Conservation (phyloP, 2,329 filamentous ascomycete genomes). For the Fusarium sulawesiense region DNA sequence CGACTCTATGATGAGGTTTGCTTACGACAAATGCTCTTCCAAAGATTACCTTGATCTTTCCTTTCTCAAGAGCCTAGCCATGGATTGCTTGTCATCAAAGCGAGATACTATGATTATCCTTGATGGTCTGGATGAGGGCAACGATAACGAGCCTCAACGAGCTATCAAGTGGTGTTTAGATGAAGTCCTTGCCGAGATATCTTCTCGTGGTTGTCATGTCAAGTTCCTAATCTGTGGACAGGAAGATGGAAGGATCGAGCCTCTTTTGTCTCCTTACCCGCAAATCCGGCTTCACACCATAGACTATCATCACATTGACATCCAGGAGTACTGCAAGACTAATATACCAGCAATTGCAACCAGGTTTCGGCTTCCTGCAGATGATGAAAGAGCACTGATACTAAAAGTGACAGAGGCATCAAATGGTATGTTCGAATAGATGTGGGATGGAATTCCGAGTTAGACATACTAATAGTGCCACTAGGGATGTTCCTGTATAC, state of each 20-base stretch:
- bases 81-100: rapidly evolving
- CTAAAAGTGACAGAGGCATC: rapidly evolving
- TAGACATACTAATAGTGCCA: too few relatives aligned
- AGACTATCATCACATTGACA: rapidly evolving
- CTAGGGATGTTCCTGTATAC: conserved; percentile 4
- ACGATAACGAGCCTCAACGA: rapidly evolving
- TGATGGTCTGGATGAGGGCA: not conserved
- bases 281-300: rapidly evolving
- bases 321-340: rapidly evolving
- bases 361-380: rapidly evolving
- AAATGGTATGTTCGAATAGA: too few relatives aligned
- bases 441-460: too few relatives aligned
- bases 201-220: rapidly evolving
- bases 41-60: rapidly evolving
- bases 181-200: rapidly evolving
- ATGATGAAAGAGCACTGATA: rapidly evolving
- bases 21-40: rapidly evolving
- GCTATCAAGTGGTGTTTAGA: rapidly evolving
- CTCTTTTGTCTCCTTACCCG: rapidly evolving
- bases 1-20: rapidly evolving
- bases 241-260: not conserved
- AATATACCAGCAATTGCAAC: rapidly evolving
- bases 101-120: rapidly evolving
- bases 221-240: not conserved
- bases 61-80: rapidly evolving